Evolutionary conservation across 495 filamentous ascomycete genomes (phyloP).

Genomic region (Daldinia caldariorum): DNA sequence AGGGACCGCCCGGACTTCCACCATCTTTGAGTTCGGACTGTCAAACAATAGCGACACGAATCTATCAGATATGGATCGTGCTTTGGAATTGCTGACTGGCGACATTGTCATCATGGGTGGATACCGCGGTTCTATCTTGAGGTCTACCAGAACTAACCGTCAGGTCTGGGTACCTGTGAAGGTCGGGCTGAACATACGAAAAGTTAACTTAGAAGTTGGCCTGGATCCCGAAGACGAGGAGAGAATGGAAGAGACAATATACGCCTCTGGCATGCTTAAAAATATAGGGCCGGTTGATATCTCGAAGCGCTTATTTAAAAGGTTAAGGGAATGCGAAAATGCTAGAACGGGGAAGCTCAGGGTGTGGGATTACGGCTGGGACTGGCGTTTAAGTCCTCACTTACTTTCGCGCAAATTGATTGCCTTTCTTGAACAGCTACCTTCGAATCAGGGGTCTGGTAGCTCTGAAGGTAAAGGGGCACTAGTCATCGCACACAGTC

Average conservation of each 20-base stretch:
- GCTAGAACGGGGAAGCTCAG: constrained; percentile 73
- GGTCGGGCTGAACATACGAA: constrained; percentile 89
- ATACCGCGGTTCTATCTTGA: constrained; percentile 87
- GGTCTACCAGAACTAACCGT: constrained; percentile 82
- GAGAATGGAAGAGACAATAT: constrained; percentile 80
- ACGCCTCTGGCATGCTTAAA: constrained; percentile 84
- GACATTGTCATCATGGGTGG: constrained; percentile 92
- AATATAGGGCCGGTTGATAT: constrained; percentile 95
- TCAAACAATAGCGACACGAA: constrained; percentile 42
- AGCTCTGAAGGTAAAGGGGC: constrained; percentile 69
- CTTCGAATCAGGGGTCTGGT: constrained; percentile 70
- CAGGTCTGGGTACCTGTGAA: constrained; percentile 95
- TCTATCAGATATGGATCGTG: constrained; percentile 64
- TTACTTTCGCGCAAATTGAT: constrained; percentile 75
- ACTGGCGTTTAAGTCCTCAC: constrained; percentile 91
- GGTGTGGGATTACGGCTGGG: constrained; percentile 92
- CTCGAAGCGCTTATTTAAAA: constrained; percentile 80
- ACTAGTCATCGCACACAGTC: constrained; percentile 84
- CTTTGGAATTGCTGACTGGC: constrained; percentile 75
- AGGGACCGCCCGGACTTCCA: constrained; percentile 18
- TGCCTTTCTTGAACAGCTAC: constrained; percentile 75
- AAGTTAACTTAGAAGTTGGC: constrained; percentile 91
- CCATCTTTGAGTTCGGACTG: constrained; percentile 8
- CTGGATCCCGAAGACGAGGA: constrained; percentile 86
- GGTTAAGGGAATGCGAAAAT: constrained; percentile 77